Evolutionary conservation across 768 basidiomycete species (phyloP).

Genomic region (Lactarius akahatsu): DNA sequence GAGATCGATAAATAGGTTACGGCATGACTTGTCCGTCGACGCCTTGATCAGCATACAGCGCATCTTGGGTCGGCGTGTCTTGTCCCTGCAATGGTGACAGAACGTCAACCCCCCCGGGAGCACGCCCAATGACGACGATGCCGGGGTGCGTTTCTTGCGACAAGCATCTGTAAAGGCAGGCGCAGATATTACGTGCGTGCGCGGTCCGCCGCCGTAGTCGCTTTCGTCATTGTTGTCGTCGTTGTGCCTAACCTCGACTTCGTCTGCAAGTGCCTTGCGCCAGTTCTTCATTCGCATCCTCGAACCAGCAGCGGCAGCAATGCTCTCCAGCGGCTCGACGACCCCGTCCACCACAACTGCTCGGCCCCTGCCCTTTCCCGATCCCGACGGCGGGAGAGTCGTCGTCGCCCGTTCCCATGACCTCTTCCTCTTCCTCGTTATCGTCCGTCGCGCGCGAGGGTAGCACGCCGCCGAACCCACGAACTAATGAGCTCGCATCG

Average conservation of each 20-base stretch:
- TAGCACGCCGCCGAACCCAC: not conserved
- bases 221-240: too few species aligned
- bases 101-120: not conserved
- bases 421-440: not conserved
- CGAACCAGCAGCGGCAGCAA: too few species aligned
- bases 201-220: too few species aligned
- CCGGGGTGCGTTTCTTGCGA: not conserved
- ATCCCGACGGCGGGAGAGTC: not conserved
- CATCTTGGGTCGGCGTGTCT: slow-evolving; percentile 18
- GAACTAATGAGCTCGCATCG: too few species aligned
- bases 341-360: not conserved
- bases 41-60: slow-evolving; percentile 1
- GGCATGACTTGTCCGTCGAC: slow-evolving; percentile 1
- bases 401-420: not conserved
- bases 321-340: too few species aligned
- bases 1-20: slow-evolving; percentile 20
- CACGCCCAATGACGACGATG: not conserved
- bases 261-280: too few species aligned
- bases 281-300: too few species aligned
- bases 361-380: not conserved
- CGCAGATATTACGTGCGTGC: too few species aligned
- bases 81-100: slow-evolving; percentile 27
- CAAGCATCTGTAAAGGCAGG: not conserved
- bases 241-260: too few species aligned
- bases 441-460: not conserved